Conservation (phyloP, 2,329 filamentous ascomycete genomes). For the Tolypocladium cylindrosporum region DNA sequence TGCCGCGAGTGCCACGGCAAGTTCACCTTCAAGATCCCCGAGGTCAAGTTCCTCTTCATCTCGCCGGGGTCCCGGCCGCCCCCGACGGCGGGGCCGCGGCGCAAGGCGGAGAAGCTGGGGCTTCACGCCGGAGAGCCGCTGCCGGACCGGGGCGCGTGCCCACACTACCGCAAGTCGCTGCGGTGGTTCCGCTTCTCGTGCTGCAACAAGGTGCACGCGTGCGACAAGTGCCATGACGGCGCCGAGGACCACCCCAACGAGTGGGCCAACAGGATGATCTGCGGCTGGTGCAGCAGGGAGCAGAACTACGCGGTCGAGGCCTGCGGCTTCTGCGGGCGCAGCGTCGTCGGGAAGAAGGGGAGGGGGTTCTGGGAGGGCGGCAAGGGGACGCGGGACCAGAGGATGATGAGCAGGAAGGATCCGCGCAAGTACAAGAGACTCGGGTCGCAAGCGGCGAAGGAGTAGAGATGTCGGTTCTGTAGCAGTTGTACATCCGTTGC, state of each 20-base stretch:
- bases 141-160: slow-evolving; percentile 41
- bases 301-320: slow-evolving; percentile 70
- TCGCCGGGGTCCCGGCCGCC: slow-evolving; percentile 40
- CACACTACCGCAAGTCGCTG: slow-evolving; percentile 48
- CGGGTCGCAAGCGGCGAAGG: slow-evolving; percentile 20
- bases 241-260: slow-evolving; percentile 64
- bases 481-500: no score
- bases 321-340: slow-evolving; percentile 63
- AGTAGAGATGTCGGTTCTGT: neutral
- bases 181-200: slow-evolving; percentile 59
- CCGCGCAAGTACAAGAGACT: slow-evolving; percentile 61
- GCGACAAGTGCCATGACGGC: slow-evolving; percentile 66
- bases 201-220: slow-evolving; percentile 48
- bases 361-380: slow-evolving; percentile 81
- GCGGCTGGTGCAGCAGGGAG: slow-evolving; percentile 70
- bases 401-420: slow-evolving; percentile 66
- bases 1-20: slow-evolving; percentile 72
- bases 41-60: slow-evolving; percentile 68
- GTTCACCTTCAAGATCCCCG: slow-evolving; percentile 70
- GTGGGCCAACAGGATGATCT: slow-evolving; percentile 78
- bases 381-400: slow-evolving; percentile 65
- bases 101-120: slow-evolving; percentile 43
- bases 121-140: slow-evolving; percentile 47
- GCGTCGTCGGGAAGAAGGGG: slow-evolving; percentile 55
- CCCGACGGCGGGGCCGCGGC: slow-evolving; percentile 29